phyloP scores from a whole-genome alignment of 2,329 filamentous ascomycete species.

The Botrytis tulipae region DNA sequence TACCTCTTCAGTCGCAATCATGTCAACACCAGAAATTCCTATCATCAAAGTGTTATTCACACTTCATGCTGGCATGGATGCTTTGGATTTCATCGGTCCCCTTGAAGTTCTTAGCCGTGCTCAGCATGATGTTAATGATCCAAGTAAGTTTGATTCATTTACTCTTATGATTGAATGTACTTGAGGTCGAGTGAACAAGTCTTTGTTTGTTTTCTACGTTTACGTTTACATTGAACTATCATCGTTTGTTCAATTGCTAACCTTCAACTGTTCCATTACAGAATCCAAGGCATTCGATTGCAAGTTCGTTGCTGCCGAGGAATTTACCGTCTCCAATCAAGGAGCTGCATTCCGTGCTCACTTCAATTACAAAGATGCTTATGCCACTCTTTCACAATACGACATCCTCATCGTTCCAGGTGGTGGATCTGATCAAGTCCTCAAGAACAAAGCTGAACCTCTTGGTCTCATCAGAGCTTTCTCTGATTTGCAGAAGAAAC shows the following conservation, averaged over 20 bases:
- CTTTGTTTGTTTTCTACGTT: conserved; percentile 16
- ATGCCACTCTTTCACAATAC: conserved; percentile 58
- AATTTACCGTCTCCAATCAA: conserved; percentile 54
- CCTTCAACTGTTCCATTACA: conserved; percentile 18
- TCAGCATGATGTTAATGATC: conserved; percentile 52
- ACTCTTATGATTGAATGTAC: not conserved
- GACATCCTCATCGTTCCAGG: conserved; percentile 78
- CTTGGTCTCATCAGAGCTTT: conserved; percentile 72
- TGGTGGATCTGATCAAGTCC: conserved; percentile 57
- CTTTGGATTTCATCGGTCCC: conserved; percentile 56
- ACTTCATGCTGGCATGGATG: conserved; percentile 54
- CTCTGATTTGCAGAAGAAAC: conserved; percentile 75
- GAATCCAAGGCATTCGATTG: conserved; percentile 35
- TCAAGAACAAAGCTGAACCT: conserved; percentile 68
- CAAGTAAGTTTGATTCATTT: conserved; percentile 41
- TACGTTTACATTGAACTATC: conserved; percentile 6
- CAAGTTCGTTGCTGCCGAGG: conserved; percentile 45
- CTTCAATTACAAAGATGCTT: conserved; percentile 75
- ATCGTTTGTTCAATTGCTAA: not conserved
- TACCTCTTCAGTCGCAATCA: conserved; percentile 29
- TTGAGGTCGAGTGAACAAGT: not conserved
- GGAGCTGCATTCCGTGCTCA: conserved; percentile 71
- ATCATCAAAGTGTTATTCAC: conserved; percentile 59
- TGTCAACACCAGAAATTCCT: conserved; percentile 36
- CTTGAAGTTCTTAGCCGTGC: conserved; percentile 56